Percentiles rank a stretch among this genome's conserved stretches.
phyloP scores from a whole-genome alignment of 345 rosid genomes.

The Pistacia atlantica region DNA sequence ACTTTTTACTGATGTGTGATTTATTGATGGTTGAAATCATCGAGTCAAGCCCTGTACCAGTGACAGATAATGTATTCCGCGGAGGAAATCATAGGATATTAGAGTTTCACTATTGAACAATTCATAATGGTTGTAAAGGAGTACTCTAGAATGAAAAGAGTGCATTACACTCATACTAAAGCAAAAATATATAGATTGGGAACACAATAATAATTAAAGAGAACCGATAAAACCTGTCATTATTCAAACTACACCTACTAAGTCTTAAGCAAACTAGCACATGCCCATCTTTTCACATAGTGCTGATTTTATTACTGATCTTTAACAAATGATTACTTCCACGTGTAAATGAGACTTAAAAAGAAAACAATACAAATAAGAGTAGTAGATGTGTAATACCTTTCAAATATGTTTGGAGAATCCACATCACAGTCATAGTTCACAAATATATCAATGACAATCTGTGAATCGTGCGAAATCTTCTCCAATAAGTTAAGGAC shows the following conservation, averaged over 20 bases:
- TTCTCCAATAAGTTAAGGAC: constrained; percentile 84
- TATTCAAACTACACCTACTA: background rate
- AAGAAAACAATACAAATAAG: background rate
- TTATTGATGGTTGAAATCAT: background rate
- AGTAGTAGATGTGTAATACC: constrained; percentile 47
- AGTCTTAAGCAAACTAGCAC: background rate
- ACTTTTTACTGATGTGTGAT: background rate
- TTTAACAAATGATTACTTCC: background rate
- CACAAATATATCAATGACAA: constrained; percentile 86
- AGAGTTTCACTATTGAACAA: background rate
- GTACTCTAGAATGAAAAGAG: background rate
- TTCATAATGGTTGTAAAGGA: background rate
- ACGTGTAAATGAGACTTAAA: background rate
- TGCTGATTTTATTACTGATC: background rate
- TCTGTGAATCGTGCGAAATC: constrained; percentile 74
- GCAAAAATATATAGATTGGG: background rate
- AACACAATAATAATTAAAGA: background rate
- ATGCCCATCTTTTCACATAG: background rate
- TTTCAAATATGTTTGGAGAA: constrained; percentile 91
- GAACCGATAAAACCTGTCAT: background rate
- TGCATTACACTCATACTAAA: background rate
- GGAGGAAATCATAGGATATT: background rate
- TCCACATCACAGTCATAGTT: constrained; percentile 97
- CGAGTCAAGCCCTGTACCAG: background rate
- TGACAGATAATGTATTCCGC: background rate